Conservation (phyloP, 1,284 basidiomycete genomes). For the Tylopilus sp. region DNA sequence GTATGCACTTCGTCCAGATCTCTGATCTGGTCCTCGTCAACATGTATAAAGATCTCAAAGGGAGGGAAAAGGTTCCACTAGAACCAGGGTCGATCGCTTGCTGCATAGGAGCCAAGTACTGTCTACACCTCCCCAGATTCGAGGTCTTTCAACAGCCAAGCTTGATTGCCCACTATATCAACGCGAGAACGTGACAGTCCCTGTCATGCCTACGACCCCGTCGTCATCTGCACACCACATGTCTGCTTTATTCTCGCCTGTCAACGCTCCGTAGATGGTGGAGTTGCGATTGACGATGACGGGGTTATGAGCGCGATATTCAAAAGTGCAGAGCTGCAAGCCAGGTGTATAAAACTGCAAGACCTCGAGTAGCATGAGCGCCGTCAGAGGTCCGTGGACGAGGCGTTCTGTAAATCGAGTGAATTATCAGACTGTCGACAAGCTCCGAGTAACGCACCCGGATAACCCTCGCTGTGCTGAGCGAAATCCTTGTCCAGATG, state of each 20-base stretch:
- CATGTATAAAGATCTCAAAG: not conserved
- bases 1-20: constrained; percentile 48
- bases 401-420: constrained; percentile 53
- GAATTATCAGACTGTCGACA: not conserved
- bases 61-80: not conserved
- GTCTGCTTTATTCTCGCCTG: constrained; percentile 36
- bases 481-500: constrained; percentile 73
- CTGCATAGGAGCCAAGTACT: too few relatives aligned
- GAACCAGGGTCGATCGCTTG: too few relatives aligned
- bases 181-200: constrained; percentile 35
- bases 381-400: constrained; percentile 79
- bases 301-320: constrained; percentile 75
- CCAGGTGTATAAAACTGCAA: constrained; percentile 46
- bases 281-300: constrained; percentile 61
- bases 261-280: constrained; percentile 51
- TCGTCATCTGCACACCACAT: constrained; percentile 58
- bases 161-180: not conserved
- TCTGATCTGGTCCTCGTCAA: constrained; percentile 4
- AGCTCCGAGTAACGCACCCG: constrained; percentile 43
- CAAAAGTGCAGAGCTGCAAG: constrained; percentile 49
- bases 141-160: not conserved
- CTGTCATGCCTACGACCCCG: constrained; percentile 73
- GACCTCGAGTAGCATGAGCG: constrained; percentile 70
- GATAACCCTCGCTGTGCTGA: constrained; percentile 65
- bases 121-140: too few relatives aligned